These are phyloP conservation scores for Boletus insuetus DNA, from an alignment of 768 basidiomycete genomes.

Conservation along the genomic window DNA sequence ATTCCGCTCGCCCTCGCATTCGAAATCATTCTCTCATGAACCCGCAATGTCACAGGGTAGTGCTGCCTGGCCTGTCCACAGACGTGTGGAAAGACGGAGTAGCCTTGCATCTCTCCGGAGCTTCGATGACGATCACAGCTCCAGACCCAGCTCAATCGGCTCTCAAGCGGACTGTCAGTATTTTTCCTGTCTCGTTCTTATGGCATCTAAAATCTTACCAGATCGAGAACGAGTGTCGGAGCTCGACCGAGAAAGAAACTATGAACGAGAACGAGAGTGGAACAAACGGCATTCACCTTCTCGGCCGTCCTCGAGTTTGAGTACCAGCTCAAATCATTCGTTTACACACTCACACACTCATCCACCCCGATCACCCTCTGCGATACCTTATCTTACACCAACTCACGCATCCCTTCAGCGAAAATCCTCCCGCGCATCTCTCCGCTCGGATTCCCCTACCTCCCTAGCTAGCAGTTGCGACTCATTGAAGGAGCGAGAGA, in stretches of 20 bases:
- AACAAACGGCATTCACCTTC: conserved; percentile 42
- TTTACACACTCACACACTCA: conserved; percentile 36
- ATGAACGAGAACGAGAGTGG: conserved; percentile 55
- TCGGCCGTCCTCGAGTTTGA: conserved; percentile 46
- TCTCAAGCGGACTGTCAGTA: conserved; percentile 55
- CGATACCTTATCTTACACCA: conserved; percentile 35
- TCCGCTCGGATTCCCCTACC: conserved; percentile 43
- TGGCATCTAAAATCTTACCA: conserved; percentile 19
- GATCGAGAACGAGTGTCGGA: conserved; percentile 46
- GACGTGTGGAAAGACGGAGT: conserved; percentile 24
- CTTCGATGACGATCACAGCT: conserved; percentile 41
- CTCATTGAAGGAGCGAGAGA: conserved; percentile 31
- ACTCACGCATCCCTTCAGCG: conserved; percentile 32
- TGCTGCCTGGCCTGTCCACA: conserved; percentile 6
- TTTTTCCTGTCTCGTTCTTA: not conserved
- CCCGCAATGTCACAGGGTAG: conserved; percentile 6
- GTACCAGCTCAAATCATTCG: conserved; percentile 32
- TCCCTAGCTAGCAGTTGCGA: conserved; percentile 37
- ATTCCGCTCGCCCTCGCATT: conserved; percentile 24
- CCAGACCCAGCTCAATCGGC: conserved; percentile 42
- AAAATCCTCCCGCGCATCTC: conserved; percentile 33
- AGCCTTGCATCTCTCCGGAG: conserved; percentile 43
- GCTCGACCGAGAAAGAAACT: conserved; percentile 41
- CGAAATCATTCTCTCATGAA: conserved; percentile 20
- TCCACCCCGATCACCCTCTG: conserved; percentile 41